These are phyloP conservation scores for Periconia macrospinosa DNA, from an alignment of 2,329 filamentous ascomycete species.

Conservation along the genomic window DNA sequence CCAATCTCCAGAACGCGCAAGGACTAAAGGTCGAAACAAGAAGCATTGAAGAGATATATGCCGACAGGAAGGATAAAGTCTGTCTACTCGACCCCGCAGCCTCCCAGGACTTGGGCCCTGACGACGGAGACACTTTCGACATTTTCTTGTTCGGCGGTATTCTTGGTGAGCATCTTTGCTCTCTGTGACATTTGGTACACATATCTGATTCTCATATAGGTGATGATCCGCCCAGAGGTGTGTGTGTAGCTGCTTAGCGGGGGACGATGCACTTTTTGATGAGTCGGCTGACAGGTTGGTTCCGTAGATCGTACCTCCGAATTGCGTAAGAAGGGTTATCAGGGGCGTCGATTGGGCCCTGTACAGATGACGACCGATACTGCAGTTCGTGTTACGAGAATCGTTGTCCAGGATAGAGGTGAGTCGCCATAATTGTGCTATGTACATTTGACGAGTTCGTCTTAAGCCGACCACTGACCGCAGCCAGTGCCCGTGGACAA, in stretches of 20 bases:
- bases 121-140: slow-evolving; percentile 81
- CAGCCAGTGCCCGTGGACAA: slow-evolving; percentile 71
- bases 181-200: neutral
- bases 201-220: slow-evolving; percentile 56
- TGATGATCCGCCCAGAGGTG: slow-evolving; percentile 91
- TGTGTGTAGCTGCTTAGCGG: slow-evolving; percentile 26
- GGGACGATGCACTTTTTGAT: slow-evolving; percentile 4
- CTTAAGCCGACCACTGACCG: slow-evolving; percentile 17
- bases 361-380: slow-evolving; percentile 99
- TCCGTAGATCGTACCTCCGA: slow-evolving; percentile 87
- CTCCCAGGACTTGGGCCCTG: slow-evolving; percentile 76
- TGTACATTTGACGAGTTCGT: neutral
- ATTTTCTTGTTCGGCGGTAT: slow-evolving; percentile 96
- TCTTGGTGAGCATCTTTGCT: slow-evolving; percentile 62
- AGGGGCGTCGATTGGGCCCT: slow-evolving; percentile 82
- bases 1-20: slow-evolving; percentile 60
- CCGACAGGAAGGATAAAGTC: slow-evolving; percentile 70
- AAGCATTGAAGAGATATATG: slow-evolving; percentile 82
- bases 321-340: slow-evolving; percentile 88
- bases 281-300: slow-evolving; percentile 20
- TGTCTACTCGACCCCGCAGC: slow-evolving; percentile 90
- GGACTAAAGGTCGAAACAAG: slow-evolving; percentile 72
- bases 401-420: slow-evolving; percentile 85
- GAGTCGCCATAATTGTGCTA: no score
- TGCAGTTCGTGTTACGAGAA: slow-evolving; percentile 87